Conservation (phyloP, 2,329 filamentous ascomycete genomes). For the Pezicula rhizophila region DNA sequence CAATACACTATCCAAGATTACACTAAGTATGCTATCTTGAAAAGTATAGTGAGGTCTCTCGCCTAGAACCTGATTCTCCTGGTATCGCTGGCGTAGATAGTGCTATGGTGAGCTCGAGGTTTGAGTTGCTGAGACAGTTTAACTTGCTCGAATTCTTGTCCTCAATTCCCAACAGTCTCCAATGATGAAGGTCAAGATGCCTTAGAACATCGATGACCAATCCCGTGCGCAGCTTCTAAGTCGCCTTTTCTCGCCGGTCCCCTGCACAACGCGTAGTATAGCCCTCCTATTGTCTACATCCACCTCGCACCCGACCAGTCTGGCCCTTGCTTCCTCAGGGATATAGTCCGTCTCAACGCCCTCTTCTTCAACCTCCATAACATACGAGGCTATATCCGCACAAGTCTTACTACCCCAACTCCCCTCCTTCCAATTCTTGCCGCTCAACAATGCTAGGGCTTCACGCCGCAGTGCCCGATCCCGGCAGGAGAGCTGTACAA, state of each 20-base stretch:
- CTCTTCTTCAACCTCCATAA: slow-evolving; percentile 21
- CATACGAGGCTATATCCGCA: slow-evolving; percentile 13
- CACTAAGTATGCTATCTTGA: no score
- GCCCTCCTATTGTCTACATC: slow-evolving; percentile 6
- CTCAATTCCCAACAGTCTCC: no score
- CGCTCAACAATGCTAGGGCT: slow-evolving; percentile 13
- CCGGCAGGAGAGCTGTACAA: slow-evolving; percentile 14
- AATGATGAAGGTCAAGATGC: no score
- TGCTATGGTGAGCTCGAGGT: no score
- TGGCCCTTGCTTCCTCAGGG: slow-evolving; percentile 14
- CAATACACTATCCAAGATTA: no score
- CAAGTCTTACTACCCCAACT: slow-evolving; percentile 10
- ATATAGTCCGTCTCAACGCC: slow-evolving; percentile 15
- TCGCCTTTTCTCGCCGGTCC: slow-evolving; percentile 1
- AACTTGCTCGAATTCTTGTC: no score
- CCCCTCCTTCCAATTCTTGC: slow-evolving; percentile 13
- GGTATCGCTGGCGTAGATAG: no score
- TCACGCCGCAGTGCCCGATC: slow-evolving; percentile 15
- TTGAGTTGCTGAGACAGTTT: no score
- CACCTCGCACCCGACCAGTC: slow-evolving; percentile 8
- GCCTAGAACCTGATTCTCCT: no score
- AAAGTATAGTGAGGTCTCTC: no score
- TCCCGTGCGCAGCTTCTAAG: background rate
- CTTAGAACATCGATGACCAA: background rate
- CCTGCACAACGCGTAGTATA: slow-evolving; percentile 10